Conservation (phyloP, 306 rosid genomes). For the Quercus glauca region DNA sequence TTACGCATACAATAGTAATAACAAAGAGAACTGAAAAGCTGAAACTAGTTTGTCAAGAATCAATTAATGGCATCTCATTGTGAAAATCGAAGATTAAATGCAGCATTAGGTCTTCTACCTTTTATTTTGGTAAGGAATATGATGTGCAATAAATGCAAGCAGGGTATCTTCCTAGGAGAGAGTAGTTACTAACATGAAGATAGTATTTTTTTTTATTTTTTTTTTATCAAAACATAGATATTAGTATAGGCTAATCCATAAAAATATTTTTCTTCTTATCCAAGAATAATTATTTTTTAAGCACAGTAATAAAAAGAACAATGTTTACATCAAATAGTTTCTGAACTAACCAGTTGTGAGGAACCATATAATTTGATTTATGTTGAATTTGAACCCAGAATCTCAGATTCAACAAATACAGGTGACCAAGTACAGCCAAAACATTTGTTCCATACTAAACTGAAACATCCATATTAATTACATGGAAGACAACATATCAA, state of each 20-base stretch:
- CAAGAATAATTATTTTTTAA: not conserved
- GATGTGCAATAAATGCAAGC: not conserved
- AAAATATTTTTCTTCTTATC: not conserved
- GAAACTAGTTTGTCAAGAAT: not conserved
- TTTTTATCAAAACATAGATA: not conserved
- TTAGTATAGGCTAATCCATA: too few species aligned
- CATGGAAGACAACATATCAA: not conserved
- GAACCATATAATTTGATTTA: not conserved
- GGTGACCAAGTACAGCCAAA: not conserved
- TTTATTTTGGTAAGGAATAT: not conserved
- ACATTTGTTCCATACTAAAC: not conserved
- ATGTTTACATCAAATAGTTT: not conserved
- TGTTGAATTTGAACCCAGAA: not conserved
- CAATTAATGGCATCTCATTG: not conserved
- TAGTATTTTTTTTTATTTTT: not conserved
- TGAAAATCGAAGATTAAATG: not conserved
- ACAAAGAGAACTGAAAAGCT: constrained; percentile 10
- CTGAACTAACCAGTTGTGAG: not conserved
- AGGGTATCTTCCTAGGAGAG: not conserved
- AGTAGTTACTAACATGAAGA: not conserved
- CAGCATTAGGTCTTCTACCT: not conserved
- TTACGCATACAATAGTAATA: constrained; percentile 13
- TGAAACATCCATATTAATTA: not conserved
- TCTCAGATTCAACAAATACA: not conserved
- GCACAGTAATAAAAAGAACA: not conserved